phyloP scores from a whole-genome alignment of 2,329 filamentous ascomycete species.

The Pseudogymnoascus sp. region DNA sequence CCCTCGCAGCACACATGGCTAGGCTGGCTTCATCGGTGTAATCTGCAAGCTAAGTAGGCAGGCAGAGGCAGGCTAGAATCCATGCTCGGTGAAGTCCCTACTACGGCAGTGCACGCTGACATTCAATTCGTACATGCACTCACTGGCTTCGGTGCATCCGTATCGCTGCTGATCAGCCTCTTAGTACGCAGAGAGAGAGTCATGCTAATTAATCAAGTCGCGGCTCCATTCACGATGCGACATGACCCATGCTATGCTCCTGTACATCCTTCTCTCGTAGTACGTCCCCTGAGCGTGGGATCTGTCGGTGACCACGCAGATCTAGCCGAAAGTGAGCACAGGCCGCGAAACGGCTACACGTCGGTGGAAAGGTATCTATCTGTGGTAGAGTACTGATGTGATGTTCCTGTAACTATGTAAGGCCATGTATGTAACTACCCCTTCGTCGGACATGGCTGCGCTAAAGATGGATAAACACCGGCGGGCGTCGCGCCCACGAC shows the following conservation, averaged over 20 bases:
- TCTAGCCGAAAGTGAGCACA: background rate
- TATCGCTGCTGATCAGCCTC: background rate
- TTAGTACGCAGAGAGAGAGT: background rate
- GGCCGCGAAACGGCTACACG: background rate
- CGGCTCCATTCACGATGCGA: background rate
- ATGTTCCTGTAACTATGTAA: background rate
- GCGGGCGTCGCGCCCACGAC: background rate
- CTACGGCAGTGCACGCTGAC: background rate
- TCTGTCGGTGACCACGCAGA: conserved; percentile 3
- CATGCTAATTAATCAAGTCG: background rate
- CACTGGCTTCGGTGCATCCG: background rate
- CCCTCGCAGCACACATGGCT: background rate
- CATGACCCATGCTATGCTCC: background rate
- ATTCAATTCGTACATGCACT: background rate
- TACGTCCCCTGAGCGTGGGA: background rate
- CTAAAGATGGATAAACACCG: background rate
- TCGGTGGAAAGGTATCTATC: background rate
- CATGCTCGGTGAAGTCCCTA: background rate
- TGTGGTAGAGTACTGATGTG: background rate
- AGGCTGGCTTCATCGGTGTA: background rate
- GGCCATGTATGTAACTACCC: background rate
- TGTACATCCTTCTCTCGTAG: background rate
- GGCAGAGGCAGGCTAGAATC: background rate
- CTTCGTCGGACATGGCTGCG: background rate
- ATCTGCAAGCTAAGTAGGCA: background rate